Evolutionary conservation across 2,329 filamentous ascomycete species (phyloP), one percentile per base, ranked within the genome.

Genomic region (Fusarium sp.): DNA sequence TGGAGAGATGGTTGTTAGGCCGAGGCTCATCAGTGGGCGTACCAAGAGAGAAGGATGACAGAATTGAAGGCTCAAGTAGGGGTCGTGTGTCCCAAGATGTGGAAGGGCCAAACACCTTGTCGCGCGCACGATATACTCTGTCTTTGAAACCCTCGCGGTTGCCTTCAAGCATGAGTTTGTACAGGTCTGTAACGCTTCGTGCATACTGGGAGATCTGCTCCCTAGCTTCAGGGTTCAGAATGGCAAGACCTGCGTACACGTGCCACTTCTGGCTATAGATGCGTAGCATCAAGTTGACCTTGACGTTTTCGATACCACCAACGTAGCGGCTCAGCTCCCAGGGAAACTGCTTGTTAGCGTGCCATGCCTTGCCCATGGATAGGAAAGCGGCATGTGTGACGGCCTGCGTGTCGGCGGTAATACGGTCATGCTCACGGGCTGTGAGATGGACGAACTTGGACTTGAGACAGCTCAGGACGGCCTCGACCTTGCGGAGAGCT

Each of bases 231-330:
- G 96, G 96, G 78, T 99, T 99, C 61, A 99, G 87, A 76, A 99
- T 99, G 12, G 97, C 96, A 10, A 99, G 90, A 1, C 96, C 96
- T 20, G 96, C 96, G 79, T 99, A 99, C 60, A 99, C 96, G 83
- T 99, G 97, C 97, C 97, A 99, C 80, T 98, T 99, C 80, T 97
- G 97, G 63, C 91, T 91, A 83, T 98, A 99, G 82, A 99, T 98
- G 73, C 96, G 94, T 71, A 99, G 84, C 72, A 94, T 98, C 72
- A 98, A 90, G 82, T 99, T 99, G 83, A 98, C 97, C 83, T 99
- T 99, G 74, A 98, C 95, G 79, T 99, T 99, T 80, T 99, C 96
- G 75, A 99, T 97, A 53, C 96, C 97, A 61, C 96, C 96, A 6
- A 97, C 89, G 80, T 98, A 99, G 67, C 96, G 93, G n/a, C 90